Base-by-base conservation (phyloP, 225 moss, liverwort and hornwort genomes). In the Pleurozium schreberi region DNA sequence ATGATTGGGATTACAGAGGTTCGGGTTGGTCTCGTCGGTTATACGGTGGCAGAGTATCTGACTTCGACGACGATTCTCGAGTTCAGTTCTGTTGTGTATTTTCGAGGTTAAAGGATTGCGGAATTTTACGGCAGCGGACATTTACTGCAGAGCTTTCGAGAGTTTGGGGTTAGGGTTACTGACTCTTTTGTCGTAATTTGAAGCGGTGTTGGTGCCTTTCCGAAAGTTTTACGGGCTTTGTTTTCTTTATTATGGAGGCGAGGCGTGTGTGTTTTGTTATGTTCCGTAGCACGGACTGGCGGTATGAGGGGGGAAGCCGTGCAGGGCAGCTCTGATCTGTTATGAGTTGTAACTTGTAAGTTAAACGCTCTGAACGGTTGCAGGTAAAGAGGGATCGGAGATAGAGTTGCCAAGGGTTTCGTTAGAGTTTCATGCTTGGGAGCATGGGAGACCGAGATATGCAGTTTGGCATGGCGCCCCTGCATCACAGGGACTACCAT, bases 371-470 rank as follows among this genome's bases (percentile, higher is more conserved):
- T 93, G 93, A 83, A 88, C 93, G 88, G 88, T 88, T 93, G 93
- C 93, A 93, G 93, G 93, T 90, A 12, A 79, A 78, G 75, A 40
- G 83, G 69, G 73, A 23, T 88, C 22, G 90, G 89, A 75, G 82
- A 71, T 86, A 91, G 91, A 84, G 84, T 90, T 85, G 85, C 60
- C 85, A 68, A 89, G 87, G 89, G 52, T 79, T 77, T 84, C 23
- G 45, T 66, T 81, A 84, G 82, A 91, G 87, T 57, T 89, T 85
- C n/a, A 87, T 82, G 84, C 85, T 91, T 78, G 89, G 83, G 57
- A 88, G 77, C 73, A 94, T 94, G 94, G 93, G 93, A 86, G 94
- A 94, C 33, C 92, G 94, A 80, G 94, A 94, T 15, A 90, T 93
- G 91, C 92, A 92, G 84, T 94, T 94, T 87, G 89, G 90, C 87